A percentile compares a stretch with the other conserved stretches of the same genome.
These are phyloP conservation scores for Ogataea naganishii DNA, from an alignment of 805 yeast genomes.

Conservation along the genomic window DNA sequence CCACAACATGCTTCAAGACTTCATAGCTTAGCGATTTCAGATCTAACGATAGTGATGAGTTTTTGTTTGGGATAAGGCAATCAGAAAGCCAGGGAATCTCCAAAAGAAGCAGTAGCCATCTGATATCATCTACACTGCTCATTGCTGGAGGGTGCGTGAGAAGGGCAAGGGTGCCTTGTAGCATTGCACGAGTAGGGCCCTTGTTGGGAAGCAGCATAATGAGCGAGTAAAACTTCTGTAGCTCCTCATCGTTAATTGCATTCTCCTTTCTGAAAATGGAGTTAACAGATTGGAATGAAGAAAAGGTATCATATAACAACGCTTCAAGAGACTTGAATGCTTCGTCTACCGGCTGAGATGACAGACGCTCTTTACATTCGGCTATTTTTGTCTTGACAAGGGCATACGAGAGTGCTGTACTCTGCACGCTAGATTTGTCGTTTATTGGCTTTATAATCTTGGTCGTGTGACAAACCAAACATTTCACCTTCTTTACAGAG, in stretches of 20 bases:
- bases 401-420: conserved; percentile 21
- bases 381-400: conserved; percentile 26
- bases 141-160: conserved; percentile 40
- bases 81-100: conserved; percentile 58
- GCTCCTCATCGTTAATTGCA: conserved; percentile 38
- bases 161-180: conserved; percentile 41
- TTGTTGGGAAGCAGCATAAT: conserved; percentile 47
- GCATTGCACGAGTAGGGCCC: conserved; percentile 48
- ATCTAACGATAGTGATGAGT: conserved; percentile 30
- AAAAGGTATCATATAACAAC: conserved; percentile 38
- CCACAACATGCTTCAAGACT: conserved; percentile 58
- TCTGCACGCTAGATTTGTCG: conserved; percentile 4
- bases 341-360: conserved; percentile 1
- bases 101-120: conserved; percentile 56
- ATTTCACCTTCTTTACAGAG: conserved; percentile 34
- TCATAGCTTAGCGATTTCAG: conserved; percentile 56
- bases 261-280: conserved; percentile 44
- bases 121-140: conserved; percentile 33
- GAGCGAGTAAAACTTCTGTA: conserved; percentile 36
- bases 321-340: conserved; percentile 42
- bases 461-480: conserved; percentile 52
- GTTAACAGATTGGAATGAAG: conserved; percentile 38
- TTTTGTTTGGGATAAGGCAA: conserved; percentile 28
- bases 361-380: conserved; percentile 20
- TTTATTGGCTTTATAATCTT: conserved; percentile 1